Conservation (phyloP, 345 rosid species). For the Eucalyptus erythrocorys region DNA sequence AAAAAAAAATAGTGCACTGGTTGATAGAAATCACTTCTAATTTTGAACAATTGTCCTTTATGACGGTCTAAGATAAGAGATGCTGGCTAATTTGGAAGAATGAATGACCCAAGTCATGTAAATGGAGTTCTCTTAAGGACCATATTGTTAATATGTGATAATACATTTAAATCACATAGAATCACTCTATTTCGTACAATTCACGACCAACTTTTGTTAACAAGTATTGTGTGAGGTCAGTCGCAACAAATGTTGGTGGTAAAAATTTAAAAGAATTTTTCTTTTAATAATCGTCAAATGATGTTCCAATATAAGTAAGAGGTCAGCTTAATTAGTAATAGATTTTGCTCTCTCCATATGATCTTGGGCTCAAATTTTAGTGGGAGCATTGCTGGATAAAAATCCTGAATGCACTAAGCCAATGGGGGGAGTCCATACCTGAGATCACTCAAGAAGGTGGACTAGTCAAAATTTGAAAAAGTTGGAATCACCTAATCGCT, state of each 20-base stretch:
- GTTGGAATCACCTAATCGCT: neutral
- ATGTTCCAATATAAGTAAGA: neutral
- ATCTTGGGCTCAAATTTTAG: neutral
- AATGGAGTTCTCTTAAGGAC: neutral
- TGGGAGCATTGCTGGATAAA: neutral
- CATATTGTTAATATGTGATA: neutral
- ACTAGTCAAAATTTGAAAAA: neutral
- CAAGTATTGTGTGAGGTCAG: neutral
- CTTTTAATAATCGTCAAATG: neutral
- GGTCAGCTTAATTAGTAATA: neutral
- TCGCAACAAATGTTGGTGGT: rapidly evolving
- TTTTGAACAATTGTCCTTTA: neutral
- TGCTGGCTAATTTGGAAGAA: neutral
- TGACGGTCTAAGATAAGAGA: neutral
- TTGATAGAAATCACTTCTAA: neutral
- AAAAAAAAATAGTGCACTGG: neutral
- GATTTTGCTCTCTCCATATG: neutral
- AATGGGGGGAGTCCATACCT: rapidly evolving
- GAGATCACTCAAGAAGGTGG: neutral
- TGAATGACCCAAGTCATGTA: neutral
- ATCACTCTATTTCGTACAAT: neutral
- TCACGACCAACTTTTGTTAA: neutral
- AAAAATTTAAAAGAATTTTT: neutral
- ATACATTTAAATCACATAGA: neutral
- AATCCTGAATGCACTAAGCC: neutral